Percentiles rank a stretch among this genome's conserved stretches.
Evolutionary conservation across 2,329 filamentous ascomycete species (phyloP).

Genomic region (Fusarium setosum): DNA sequence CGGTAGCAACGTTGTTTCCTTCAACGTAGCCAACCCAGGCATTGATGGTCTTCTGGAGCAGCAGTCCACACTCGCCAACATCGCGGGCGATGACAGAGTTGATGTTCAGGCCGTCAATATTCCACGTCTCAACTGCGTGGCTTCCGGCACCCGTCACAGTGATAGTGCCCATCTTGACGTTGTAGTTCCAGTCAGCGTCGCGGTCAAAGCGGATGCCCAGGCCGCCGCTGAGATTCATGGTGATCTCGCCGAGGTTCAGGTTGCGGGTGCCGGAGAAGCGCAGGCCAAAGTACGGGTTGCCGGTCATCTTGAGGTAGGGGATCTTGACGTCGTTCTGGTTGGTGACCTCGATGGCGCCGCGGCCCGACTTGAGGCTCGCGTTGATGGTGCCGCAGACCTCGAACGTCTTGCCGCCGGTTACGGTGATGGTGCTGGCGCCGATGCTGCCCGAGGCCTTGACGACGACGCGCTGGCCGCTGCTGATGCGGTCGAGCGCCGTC

Average conservation of each 20-base stretch:
- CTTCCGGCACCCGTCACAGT: conserved; percentile 63
- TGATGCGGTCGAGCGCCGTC: conserved; percentile 62
- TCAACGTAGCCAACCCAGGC: conserved; percentile 65
- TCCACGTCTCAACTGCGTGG: conserved; percentile 70
- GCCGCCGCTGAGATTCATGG: conserved; percentile 64
- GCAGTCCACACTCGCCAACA: conserved; percentile 66
- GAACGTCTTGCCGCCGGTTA: conserved; percentile 65
- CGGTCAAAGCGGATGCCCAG: conserved; percentile 68
- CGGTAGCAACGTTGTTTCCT: conserved; percentile 63
- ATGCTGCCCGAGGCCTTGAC: conserved; percentile 67
- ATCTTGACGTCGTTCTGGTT: conserved; percentile 62
- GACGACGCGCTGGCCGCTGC: conserved; percentile 62
- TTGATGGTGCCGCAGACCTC: conserved; percentile 70
- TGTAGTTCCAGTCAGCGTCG: conserved; percentile 61
- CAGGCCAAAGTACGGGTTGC: conserved; percentile 67
- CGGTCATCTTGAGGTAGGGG: conserved; percentile 67
- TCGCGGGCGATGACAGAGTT: conserved; percentile 63
- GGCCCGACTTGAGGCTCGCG: conserved; percentile 52
- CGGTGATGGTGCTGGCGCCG: conserved; percentile 62
- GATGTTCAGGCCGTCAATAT: conserved; percentile 66
- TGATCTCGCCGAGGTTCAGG: conserved; percentile 62
- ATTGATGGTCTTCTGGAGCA: conserved; percentile 65
- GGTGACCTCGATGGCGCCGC: conserved; percentile 65
- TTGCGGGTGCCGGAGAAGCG: conserved; percentile 63
- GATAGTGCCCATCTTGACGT: conserved; percentile 64